Evolutionary conservation across 345 rosid genomes (phyloP), one percentile per base, ranked within the genome.

Genomic region (Euphorbia peplus): DNA sequence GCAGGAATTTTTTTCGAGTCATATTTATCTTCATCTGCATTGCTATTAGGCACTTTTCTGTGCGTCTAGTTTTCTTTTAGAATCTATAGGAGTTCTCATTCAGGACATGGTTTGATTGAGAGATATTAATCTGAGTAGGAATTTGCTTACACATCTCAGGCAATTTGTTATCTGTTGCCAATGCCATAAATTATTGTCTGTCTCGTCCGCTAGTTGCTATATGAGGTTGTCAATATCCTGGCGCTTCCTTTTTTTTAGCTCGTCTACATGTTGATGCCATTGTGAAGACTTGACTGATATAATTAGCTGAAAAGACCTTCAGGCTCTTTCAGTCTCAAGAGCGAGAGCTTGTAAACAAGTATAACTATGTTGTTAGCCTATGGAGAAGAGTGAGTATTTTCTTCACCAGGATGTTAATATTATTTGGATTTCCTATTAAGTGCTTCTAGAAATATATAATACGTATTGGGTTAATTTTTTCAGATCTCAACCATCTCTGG

Each of bases 301-400:
- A 67, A 44, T 37, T 66, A 95, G 99, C 88, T 81, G 89, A 83
- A 76, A 92, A 86, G 79, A 74, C 98, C 5, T 92, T 82, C 72
- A 86, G 75, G 68, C 73, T 84, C 68, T 91, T 95, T 68, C 85
- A 68, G 51, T 75, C 92, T 35, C 81, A 81, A 73, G 96, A 95
- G 75, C 85, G 74, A 10, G 96, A 90, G 57, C 87, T 95, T 55
- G 87, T 90, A 80, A 83, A 75, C 83, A 92, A 92, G 84, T 90
- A 91, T 78, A 91, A 88, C 65, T 77, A 88, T 72, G 96, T 95
- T 66, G 71, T 90, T 65, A 84, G 96, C 83, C 77, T 88, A 48
- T 95, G 98, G 99, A 90, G 83, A 84, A 88, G 96, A 70, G 99
- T 95, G 71, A 95, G 96, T 80, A 0, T 24, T 22, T 55, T 60